Conservation (phyloP, 179 eudicot species). For the Heliamphora pulchella region DNA sequence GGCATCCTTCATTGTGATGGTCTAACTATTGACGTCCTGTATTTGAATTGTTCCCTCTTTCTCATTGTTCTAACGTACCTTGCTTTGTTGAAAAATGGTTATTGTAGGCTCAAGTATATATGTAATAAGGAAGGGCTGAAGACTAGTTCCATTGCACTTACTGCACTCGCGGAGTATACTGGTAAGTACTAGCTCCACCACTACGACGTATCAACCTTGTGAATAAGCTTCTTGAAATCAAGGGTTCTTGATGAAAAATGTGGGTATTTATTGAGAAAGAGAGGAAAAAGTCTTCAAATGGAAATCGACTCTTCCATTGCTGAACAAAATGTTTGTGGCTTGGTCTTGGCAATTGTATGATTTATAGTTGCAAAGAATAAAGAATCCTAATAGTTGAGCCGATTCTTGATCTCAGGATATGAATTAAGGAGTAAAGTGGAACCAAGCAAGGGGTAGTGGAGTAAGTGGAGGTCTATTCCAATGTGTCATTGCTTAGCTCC, state of each 20-base stretch:
- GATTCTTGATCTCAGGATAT: neutral
- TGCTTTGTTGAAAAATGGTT: constrained; percentile 15
- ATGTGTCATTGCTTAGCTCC: neutral
- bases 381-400: neutral
- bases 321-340: neutral
- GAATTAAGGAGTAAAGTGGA: neutral
- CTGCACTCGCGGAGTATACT: constrained; percentile 82
- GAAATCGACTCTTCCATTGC: neutral
- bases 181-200: constrained; percentile 38
- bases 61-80: neutral
- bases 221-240: neutral
- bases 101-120: constrained; percentile 76
- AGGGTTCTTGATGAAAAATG: neutral
- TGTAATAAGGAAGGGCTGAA: constrained; percentile 82
- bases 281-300: neutral
- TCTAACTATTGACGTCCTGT: neutral
- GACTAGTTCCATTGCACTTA: constrained; percentile 72
- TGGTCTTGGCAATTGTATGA: neutral
- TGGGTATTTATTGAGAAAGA: neutral
- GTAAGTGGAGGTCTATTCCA: neutral
- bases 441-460: neutral
- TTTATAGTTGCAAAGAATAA: neutral
- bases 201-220: neutral
- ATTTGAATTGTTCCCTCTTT: neutral
- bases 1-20: neutral